Base-by-base conservation (phyloP, 129 eudicot species). In the Smallanthus sonchifolius region DNA sequence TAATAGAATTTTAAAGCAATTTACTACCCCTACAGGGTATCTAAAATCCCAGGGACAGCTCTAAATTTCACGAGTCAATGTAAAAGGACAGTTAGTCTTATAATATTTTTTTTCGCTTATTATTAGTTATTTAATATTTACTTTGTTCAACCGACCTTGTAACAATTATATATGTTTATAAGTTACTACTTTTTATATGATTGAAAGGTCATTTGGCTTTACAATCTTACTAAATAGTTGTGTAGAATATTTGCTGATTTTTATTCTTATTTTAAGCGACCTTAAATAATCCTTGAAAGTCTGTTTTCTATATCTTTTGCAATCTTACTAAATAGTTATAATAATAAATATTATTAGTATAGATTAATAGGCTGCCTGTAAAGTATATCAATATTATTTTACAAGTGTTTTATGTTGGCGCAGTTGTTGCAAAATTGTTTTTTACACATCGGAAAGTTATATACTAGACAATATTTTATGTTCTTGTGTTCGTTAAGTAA, bases 141-240 rank as follows among this genome's bases (percentile, higher is more conserved):
- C 30, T 24, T 1, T 0, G 1, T 24, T 24, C 30, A 24, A 24
- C 30, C 8, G 4, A 38, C 32, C 30, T n/a, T n/a, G n/a, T n/a
- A 49, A 49, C 36, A 49, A 37, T 17, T 19, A 43, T 74, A 13
- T 17, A 51, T 34, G 39, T 10, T 65, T 19, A 34, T 8, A 49
- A 65, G 24, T 49, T 51, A 3, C 3, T 3, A 51, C 14, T n/a
- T 54, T 54, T 54, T 54, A 7, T 37, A 20, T 15, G 40, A 60
- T 45, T 67, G 80, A 76, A 67, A 76, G 47, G 75, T n/a, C 75
- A 56, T 55, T 76, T 76, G 80, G 69, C 75, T 76, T 74, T 54
- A 57, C 75, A 67, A 17, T 24, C 49, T 54, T 57, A 39, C 60
- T 60, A 0, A 44, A 38, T 35, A 34, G 32, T 57, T 24, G 39